phyloP scores from a whole-genome alignment of 441 rosid genomes.

The Gossypium schwendimanii region DNA sequence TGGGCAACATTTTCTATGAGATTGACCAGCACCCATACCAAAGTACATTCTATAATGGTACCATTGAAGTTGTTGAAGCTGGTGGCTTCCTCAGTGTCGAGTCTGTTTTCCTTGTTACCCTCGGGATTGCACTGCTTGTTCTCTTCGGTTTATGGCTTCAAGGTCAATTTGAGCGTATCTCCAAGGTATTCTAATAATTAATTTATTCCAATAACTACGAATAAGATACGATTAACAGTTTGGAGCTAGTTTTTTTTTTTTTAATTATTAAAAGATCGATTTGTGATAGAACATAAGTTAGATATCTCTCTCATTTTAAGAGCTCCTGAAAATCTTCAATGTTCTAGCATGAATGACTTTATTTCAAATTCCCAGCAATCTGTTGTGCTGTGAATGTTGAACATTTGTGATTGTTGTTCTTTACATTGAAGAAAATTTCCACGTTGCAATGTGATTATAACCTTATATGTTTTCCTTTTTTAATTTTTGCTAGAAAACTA shows the following conservation, averaged over 20 bases:
- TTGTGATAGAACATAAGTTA: no score
- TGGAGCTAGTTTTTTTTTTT: no score
- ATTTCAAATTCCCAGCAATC: not conserved
- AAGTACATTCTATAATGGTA: constrained; percentile 80
- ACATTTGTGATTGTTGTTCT: not conserved
- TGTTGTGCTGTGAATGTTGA: not conserved
- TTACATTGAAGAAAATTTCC: not conserved
- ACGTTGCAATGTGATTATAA: not conserved
- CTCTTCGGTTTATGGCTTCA: constrained; percentile 75
- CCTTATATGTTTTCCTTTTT: constrained; percentile 14
- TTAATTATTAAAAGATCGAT: no score
- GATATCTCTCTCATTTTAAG: no score
- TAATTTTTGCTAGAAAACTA: constrained; percentile 56
- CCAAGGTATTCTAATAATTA: constrained; percentile 49
- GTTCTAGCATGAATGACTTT: not conserved
- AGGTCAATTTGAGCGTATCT: constrained; percentile 72
- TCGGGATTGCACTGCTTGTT: constrained; percentile 72
- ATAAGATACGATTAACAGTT: not conserved
- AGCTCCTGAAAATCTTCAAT: not conserved
- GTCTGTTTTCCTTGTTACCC: constrained; percentile 80
- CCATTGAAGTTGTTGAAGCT: constrained; percentile 84
- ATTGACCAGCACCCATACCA: constrained; percentile 73
- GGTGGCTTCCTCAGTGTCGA: constrained; percentile 81
- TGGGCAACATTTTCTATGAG: constrained; percentile 75
- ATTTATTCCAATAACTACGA: not conserved